Evolutionary conservation across 2,329 filamentous ascomycete genomes (phyloP).

Genomic region (Xylariaceae sp.): DNA sequence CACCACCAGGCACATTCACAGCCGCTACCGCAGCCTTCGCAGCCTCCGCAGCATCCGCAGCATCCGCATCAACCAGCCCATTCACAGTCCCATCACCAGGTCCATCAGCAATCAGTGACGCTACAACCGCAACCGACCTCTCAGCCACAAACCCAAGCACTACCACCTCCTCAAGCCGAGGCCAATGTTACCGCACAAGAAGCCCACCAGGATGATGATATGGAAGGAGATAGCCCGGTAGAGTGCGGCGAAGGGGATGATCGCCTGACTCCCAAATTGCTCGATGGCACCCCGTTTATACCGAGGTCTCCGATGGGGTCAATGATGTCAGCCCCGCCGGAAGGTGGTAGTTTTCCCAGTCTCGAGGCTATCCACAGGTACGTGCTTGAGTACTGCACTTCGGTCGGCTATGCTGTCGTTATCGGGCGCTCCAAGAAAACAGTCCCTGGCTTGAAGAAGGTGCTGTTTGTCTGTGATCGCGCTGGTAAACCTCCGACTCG

Average conservation of each 20-base stretch:
- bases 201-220: constrained; percentile 42
- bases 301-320: constrained; percentile 51
- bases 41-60: constrained; percentile 15
- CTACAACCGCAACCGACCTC: constrained; percentile 28
- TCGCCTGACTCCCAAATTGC: constrained; percentile 43
- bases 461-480: constrained; percentile 61
- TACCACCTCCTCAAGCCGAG: constrained; percentile 30
- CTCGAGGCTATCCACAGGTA: constrained; percentile 61
- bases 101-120: constrained; percentile 32
- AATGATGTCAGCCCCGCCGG: constrained; percentile 59
- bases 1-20: constrained; percentile 28
- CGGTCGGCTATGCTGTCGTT: constrained; percentile 62
- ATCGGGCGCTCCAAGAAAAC: constrained; percentile 65
- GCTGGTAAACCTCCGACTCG: constrained; percentile 58
- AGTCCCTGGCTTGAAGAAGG: constrained; percentile 61
- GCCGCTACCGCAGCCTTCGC: constrained; percentile 24
- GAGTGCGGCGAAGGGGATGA: constrained; percentile 43
- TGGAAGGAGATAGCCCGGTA: constrained; percentile 48
- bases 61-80: constrained; percentile 22
- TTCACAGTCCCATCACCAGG: constrained; percentile 25
- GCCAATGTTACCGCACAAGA: constrained; percentile 34
- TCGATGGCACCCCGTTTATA: constrained; percentile 47
- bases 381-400: constrained; percentile 60
- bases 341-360: constrained; percentile 59
- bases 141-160: constrained; percentile 27